Conservation (phyloP, 169 alveolate species). For the Cryptosporidium sp. region DNA sequence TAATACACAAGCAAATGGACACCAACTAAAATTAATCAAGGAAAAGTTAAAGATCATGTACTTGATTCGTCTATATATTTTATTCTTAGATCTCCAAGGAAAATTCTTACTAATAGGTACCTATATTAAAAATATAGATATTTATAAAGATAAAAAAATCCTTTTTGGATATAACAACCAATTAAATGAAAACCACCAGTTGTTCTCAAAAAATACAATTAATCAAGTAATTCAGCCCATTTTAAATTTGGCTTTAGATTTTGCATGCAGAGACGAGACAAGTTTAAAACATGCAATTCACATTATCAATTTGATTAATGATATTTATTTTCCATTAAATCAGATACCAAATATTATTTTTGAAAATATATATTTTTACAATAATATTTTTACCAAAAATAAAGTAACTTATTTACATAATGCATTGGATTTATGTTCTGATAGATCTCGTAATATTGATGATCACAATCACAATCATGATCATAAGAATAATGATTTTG, state of each 20-base stretch:
- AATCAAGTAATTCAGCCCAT: constrained; percentile 19
- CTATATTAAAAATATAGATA: not conserved
- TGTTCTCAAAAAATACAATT: not conserved
- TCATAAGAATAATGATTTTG: not conserved
- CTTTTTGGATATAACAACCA: not conserved
- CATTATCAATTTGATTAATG: constrained; percentile 14
- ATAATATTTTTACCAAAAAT: not conserved
- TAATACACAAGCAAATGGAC: not conserved
- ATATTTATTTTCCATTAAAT: constrained; percentile 60
- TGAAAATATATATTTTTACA: constrained; percentile 15
- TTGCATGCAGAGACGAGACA: constrained; percentile 15
- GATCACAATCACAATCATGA: not conserved
- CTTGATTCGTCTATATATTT: not conserved
- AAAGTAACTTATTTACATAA: constrained; percentile 15
- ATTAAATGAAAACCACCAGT: not conserved
- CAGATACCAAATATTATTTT: not conserved
- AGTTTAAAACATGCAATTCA: constrained; percentile 5
- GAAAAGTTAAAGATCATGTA: constrained; percentile 16
- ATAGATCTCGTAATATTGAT: not conserved
- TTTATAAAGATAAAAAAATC: not conserved
- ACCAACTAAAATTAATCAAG: not conserved
- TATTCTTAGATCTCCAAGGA: constrained; percentile 10
- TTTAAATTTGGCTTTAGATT: not conserved
- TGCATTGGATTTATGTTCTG: constrained; percentile 48
- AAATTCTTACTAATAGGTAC: not conserved